Percentiles rank a stretch among this genome's conserved stretches.
These are phyloP conservation scores for Acanthamoeba royreba DNA, from an alignment of 208 protist genomes.

Conservation along the genomic window DNA sequence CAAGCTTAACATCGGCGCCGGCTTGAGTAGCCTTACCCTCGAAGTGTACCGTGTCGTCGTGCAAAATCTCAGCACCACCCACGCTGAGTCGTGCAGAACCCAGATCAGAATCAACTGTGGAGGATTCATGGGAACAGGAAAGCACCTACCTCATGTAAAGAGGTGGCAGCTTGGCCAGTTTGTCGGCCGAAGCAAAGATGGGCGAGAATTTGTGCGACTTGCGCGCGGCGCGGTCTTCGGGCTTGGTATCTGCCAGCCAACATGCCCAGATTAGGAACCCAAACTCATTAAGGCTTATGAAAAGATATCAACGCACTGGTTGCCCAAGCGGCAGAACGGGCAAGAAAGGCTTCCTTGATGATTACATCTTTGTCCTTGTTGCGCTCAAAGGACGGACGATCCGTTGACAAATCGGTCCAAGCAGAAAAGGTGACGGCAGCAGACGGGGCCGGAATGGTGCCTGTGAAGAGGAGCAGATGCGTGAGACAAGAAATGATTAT, in stretches of 20 bases:
- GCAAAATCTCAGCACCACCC: neutral
- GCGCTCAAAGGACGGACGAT: neutral
- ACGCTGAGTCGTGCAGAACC: neutral
- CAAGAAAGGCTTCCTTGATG: neutral
- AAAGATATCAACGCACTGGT: neutral
- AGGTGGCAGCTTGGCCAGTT: neutral
- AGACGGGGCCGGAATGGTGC: neutral
- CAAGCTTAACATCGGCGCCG: neutral
- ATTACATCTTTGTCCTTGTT: neutral
- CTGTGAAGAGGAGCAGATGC: neutral
- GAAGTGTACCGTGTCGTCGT: constrained; percentile 14
- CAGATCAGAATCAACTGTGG: neutral
- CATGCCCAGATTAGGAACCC: no score
- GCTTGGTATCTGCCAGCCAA: neutral
- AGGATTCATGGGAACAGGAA: neutral
- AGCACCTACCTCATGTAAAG: constrained; percentile 16
- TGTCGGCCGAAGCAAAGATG: neutral
- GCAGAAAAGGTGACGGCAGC: neutral
- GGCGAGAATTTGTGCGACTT: constrained; percentile 25
- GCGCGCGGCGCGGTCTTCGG: neutral
- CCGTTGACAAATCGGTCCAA: neutral
- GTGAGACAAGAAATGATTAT: neutral
- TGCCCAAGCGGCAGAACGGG: neutral
- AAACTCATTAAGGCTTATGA: no score
- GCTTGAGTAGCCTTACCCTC: constrained; percentile 21